Conservation (phyloP, 148 eudicot genomes). For the Diospyros lotus region DNA sequence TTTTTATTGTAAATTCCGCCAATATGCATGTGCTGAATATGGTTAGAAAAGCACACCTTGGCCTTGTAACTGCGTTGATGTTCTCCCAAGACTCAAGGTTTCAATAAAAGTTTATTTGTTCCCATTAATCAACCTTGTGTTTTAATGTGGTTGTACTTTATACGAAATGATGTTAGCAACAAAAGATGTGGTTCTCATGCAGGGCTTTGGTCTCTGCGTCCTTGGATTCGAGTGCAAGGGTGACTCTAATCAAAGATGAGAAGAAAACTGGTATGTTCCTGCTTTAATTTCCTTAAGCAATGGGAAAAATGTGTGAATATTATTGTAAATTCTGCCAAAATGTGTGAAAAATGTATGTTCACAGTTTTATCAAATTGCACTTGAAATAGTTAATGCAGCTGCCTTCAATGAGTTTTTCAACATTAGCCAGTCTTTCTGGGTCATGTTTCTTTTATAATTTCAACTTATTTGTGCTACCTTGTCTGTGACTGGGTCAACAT, state of each 20-base stretch:
- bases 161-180: conserved; percentile 10
- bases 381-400: too few relatives aligned
- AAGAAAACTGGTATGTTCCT: conserved; percentile 47
- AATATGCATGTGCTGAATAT: conserved; percentile 49
- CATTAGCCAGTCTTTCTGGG: too few relatives aligned
- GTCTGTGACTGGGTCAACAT: too few relatives aligned
- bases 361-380: too few relatives aligned
- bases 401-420: too few relatives aligned
- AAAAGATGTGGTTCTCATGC: conserved; percentile 11
- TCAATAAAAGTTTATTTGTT: background rate
- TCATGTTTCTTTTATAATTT: too few relatives aligned
- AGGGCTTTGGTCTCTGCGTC: conserved; percentile 86
- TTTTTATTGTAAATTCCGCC: conserved; percentile 51
- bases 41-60: conserved; percentile 83
- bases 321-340: background rate
- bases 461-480: too few relatives aligned
- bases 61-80: conserved; percentile 72
- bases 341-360: too few relatives aligned
- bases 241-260: conserved; percentile 55
- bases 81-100: conserved; percentile 70
- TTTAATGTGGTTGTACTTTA: background rate
- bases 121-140: background rate
- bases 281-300: background rate
- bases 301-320: background rate
- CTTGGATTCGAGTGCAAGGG: conserved; percentile 85